Evolutionary conservation across 257 asterid species (phyloP).

Genomic region (Rhazya stricta): DNA sequence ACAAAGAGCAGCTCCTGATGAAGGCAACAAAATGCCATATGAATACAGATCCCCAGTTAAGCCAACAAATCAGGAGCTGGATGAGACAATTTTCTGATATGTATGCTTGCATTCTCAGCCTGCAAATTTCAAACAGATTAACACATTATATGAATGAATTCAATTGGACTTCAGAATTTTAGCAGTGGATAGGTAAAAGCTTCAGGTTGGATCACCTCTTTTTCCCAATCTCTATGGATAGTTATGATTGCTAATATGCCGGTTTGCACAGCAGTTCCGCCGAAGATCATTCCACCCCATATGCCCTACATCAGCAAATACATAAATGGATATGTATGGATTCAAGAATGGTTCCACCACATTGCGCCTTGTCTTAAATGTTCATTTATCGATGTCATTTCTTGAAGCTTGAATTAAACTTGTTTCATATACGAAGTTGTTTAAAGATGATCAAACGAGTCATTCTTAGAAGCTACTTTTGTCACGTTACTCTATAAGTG

Average conservation of each 20-base stretch:
- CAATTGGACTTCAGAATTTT: neutral
- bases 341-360: too few relatives aligned
- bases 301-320: too few relatives aligned
- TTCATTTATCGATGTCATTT: too few relatives aligned
- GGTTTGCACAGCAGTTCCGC: conserved; percentile 19
- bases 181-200: neutral
- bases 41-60: neutral
- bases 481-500: too few relatives aligned
- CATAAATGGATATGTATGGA: too few relatives aligned
- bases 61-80: conserved; percentile 1
- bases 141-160: neutral
- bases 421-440: too few relatives aligned
- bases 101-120: neutral
- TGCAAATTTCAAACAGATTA: neutral
- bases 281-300: conserved; percentile 20
- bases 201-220: neutral
- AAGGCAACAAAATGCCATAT: too few relatives aligned
- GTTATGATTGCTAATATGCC: conserved; percentile 14
- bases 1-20: conserved; percentile 2
- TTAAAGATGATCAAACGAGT: too few relatives aligned
- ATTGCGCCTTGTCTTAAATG: too few relatives aligned
- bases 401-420: too few relatives aligned
- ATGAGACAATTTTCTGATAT: neutral
- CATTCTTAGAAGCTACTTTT: too few relatives aligned
- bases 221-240: conserved; percentile 14